Base-by-base conservation (phyloP, 352 stramenopile genomes). In the Thalassiosira pacifica region DNA sequence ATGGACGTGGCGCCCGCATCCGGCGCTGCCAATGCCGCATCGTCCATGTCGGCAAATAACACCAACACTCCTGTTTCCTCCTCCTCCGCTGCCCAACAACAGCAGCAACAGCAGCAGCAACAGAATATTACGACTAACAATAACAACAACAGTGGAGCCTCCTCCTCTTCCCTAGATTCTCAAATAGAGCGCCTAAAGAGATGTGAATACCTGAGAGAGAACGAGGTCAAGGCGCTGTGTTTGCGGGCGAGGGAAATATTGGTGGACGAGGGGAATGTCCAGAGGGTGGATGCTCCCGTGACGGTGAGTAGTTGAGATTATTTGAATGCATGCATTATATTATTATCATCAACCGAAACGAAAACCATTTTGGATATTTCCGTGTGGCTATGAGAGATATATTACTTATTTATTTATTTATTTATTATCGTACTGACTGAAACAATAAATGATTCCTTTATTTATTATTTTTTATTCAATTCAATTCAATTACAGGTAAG, bases 261-360 rank as follows among this genome's bases (percentile, higher is more conserved):
- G 45, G 97, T 99, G 26, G 98, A 99, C 79, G 98, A 99, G 92
- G 98, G 94, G 85, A 99, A 99, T 91, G 98, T 99, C n/a, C 97
- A 99, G 93, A 94, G 96, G 55, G 98, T 99, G 32, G 97, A 99
- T 90, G 97, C 98, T 42, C 98, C 98, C 19, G 98, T 99, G 22
- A 99, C 98, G 74, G 97, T 99, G 94, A 84, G 96, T 93, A 26
- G n/a, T n/a, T n/a, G n/a, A n/a, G n/a, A n/a, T n/a, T n/a, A n/a
- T n/a, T n/a, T n/a, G n/a, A n/a, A n/a, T n/a, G n/a, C n/a, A n/a
- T n/a, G n/a, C n/a, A n/a, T n/a, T n/a, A n/a, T n/a, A n/a, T n/a
- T n/a, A n/a, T n/a, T n/a, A n/a, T n/a, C n/a, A n/a, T n/a, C n/a
- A n/a, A n/a, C n/a, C n/a, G n/a, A n/a, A n/a, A n/a, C n/a, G n/a